Conservation (phyloP, 208 protist species). For the Zelonia costaricensis region DNA sequence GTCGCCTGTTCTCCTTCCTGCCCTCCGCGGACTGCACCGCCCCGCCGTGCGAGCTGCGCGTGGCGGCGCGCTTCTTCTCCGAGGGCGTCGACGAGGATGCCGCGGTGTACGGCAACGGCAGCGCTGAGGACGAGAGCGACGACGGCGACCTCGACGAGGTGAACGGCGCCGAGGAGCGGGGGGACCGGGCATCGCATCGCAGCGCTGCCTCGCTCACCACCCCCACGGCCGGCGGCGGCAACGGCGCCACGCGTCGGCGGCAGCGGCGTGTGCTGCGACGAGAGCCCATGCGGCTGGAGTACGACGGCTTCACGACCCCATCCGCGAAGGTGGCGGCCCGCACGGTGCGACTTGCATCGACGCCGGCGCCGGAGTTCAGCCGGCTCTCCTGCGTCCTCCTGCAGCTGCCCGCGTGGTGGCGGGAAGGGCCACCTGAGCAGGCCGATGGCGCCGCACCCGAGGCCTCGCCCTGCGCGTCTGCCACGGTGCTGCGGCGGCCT, state of each 20-base stretch:
- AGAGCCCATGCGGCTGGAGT: slow-evolving; percentile 27
- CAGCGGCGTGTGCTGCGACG: slow-evolving; percentile 7
- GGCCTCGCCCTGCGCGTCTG: neutral
- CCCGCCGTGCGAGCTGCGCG: slow-evolving; percentile 23
- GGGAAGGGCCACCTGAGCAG: neutral
- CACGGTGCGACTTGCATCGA: slow-evolving; percentile 12
- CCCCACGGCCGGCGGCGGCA: neutral
- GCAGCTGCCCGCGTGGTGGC: slow-evolving; percentile 17
- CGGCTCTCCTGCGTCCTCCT: slow-evolving; percentile 25
- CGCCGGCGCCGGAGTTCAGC: slow-evolving; percentile 15
- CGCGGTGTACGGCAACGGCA: neutral
- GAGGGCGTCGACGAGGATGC: neutral
- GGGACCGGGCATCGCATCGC: neutral
- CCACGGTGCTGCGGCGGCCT: slow-evolving; percentile 7
- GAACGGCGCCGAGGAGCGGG: neutral
- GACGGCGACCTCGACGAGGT: slow-evolving; percentile 11
- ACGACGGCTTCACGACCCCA: slow-evolving; percentile 7
- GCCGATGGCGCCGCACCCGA: neutral
- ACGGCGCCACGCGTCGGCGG: neutral
- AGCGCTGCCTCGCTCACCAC: neutral
- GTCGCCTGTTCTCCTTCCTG: slow-evolving; percentile 30
- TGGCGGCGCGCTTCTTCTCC: slow-evolving; percentile 24
- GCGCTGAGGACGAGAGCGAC: slow-evolving; percentile 2
- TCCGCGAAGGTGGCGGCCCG: neutral
- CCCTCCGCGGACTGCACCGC: slow-evolving; percentile 23